Evolutionary conservation across 352 stramenopile genomes (phyloP).

Genomic region (Globisporangium yorkense): DNA sequence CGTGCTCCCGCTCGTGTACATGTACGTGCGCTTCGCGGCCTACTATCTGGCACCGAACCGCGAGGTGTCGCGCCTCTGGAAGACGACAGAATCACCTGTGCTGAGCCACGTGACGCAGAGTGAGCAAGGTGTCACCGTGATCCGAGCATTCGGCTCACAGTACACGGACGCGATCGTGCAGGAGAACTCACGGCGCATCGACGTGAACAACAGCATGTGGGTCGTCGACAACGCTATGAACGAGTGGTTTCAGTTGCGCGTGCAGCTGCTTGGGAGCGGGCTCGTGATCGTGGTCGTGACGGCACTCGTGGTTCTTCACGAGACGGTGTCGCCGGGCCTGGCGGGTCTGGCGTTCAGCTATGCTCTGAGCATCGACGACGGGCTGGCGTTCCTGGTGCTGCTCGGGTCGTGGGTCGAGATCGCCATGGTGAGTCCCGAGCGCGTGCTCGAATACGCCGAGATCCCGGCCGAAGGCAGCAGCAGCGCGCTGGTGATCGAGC

Average conservation of each 20-base stretch:
- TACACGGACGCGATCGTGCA: neutral
- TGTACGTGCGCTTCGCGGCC: conserved; percentile 17
- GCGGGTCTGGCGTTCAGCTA: conserved; percentile 88
- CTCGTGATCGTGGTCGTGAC: conserved; percentile 38
- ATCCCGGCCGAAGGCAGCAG: conserved; percentile 19
- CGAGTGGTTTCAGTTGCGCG: conserved; percentile 41
- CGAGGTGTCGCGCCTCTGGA: conserved; percentile 26
- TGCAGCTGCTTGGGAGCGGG: conserved; percentile 38
- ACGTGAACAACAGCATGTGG: conserved; percentile 23
- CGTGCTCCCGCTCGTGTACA: conserved; percentile 37
- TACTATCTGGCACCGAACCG: conserved; percentile 27
- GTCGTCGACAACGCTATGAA: conserved; percentile 13
- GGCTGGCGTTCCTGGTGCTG: conserved; percentile 48
- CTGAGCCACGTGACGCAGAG: conserved; percentile 27
- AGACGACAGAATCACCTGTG: conserved; percentile 24
- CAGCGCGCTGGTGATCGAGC: conserved; percentile 11
- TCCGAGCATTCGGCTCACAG: conserved; percentile 25
- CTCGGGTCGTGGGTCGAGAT: conserved; percentile 45
- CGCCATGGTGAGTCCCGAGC: conserved; percentile 58
- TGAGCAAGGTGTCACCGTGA: conserved; percentile 31
- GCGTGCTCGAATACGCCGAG: conserved; percentile 32
- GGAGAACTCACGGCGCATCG: conserved; percentile 7
- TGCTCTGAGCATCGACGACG: conserved; percentile 73
- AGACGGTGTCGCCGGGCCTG: conserved; percentile 48
- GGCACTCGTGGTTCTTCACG: conserved; percentile 22